Evolutionary conservation across 768 basidiomycete genomes (phyloP).

Genomic region (Russula olivacea): DNA sequence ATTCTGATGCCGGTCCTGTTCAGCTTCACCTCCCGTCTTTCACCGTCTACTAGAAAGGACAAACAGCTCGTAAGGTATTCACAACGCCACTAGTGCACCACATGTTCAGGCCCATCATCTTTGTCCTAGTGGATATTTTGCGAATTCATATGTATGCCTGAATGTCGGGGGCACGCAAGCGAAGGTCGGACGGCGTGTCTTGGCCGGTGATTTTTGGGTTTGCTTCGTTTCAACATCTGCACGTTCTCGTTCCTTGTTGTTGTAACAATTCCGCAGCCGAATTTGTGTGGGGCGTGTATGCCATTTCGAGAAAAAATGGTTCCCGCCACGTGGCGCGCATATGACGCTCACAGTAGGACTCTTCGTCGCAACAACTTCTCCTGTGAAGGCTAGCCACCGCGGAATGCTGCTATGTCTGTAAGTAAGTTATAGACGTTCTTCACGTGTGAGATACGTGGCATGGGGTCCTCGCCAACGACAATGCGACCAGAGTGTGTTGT

Average conservation of each 20-base stretch:
- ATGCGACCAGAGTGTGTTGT: too few species aligned
- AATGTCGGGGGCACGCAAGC: background rate
- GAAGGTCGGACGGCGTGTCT: slow-evolving; percentile 7
- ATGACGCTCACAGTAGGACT: background rate
- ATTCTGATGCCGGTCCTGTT: background rate
- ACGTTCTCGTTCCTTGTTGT: background rate
- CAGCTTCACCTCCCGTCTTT: background rate
- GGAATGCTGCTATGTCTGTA: background rate
- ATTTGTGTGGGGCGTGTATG: background rate
- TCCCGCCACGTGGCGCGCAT: background rate
- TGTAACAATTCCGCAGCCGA: background rate
- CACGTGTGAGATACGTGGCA: background rate
- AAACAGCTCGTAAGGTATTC: background rate
- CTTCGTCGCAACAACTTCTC: too few species aligned
- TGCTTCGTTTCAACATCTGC: background rate
- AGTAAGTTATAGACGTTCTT: background rate
- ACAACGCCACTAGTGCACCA: background rate
- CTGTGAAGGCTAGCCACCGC: background rate
- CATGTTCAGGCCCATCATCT: background rate
- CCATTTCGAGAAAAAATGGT: background rate
- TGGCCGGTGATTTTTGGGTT: background rate
- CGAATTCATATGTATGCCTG: background rate
- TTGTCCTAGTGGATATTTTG: slow-evolving; percentile 1
- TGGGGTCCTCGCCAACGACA: background rate
- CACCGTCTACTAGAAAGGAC: background rate